phyloP scores from a whole-genome alignment of 2,329 filamentous ascomycete species.

The Trichoderma polysporum region DNA sequence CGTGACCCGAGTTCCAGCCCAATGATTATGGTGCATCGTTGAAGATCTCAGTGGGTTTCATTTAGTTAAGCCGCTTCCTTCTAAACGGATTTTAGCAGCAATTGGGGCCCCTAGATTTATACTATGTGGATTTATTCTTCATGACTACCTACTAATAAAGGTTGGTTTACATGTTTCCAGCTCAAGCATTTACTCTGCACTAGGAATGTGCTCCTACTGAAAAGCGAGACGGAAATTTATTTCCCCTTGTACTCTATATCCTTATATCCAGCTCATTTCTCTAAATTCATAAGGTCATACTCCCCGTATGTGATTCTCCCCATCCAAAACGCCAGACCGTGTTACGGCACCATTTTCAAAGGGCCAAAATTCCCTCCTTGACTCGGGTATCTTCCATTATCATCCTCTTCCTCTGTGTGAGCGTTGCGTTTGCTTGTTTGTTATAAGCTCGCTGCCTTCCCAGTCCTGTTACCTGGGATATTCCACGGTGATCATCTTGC shows the following conservation, averaged over 20 bases:
- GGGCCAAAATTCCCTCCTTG: conserved; percentile 9
- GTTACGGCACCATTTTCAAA: not conserved
- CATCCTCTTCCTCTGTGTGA: not conserved
- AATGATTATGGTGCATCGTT: conserved; percentile 8
- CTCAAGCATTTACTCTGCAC: not conserved
- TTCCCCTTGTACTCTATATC: not conserved
- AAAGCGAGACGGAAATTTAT: not conserved
- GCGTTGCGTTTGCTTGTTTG: not conserved
- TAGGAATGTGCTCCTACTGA: not conserved
- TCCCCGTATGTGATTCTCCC: not conserved
- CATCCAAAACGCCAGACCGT: conserved; percentile 10
- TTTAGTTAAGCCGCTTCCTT: not conserved
- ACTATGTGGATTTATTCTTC: not conserved
- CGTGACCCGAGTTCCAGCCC: conserved; percentile 15
- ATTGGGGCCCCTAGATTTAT: too few species aligned
- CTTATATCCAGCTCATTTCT: not conserved
- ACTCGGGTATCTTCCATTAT: conserved; percentile 13
- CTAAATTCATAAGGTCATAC: not conserved
- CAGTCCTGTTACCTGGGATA: not conserved
- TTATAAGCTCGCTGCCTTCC: not conserved
- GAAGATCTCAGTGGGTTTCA: conserved; percentile 9
- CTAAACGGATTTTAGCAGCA: too few species aligned
- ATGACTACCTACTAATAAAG: not conserved
- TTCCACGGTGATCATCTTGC: not conserved
- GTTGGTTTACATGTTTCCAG: not conserved